Percentiles rank a stretch among this genome's conserved stretches.
These are phyloP conservation scores for Rhizodiscina lignyota DNA, from an alignment of 495 filamentous ascomycete species.

Conservation along the genomic window DNA sequence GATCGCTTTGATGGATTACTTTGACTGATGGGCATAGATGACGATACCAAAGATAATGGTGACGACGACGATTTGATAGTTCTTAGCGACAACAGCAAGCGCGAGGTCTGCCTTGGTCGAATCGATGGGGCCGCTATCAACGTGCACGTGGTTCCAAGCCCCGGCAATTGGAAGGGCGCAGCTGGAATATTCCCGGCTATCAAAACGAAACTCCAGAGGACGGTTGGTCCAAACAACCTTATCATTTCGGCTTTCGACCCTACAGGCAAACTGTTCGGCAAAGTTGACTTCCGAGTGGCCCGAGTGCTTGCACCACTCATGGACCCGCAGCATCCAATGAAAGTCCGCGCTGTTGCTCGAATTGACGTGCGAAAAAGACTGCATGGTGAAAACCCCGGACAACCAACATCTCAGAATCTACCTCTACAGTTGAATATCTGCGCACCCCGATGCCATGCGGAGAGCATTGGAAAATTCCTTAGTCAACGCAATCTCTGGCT, in stretches of 20 bases:
- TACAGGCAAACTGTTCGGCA: constrained; percentile 52
- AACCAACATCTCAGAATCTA: neutral
- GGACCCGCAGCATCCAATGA: too few relatives aligned
- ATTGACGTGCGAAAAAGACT: too few relatives aligned
- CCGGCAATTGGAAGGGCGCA: too few relatives aligned
- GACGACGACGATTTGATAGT: constrained; percentile 38
- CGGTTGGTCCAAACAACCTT: constrained; percentile 22
- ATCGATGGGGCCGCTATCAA: constrained; percentile 53
- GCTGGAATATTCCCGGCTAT: too few relatives aligned
- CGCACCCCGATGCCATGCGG: constrained; percentile 31
- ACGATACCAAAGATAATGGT: too few relatives aligned
- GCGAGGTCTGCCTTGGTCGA: constrained; percentile 76
- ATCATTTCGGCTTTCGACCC: constrained; percentile 56
- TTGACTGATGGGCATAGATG: too few relatives aligned
- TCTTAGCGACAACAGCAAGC: constrained; percentile 24
- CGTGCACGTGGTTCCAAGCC: constrained; percentile 51
- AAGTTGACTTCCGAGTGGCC: neutral
- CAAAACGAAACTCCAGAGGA: constrained; percentile 37
- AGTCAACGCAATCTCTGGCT: constrained; percentile 21
- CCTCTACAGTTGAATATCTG: neutral
- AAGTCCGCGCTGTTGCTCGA: too few relatives aligned
- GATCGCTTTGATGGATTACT: too few relatives aligned
- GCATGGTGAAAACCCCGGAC: too few relatives aligned
- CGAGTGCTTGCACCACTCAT: too few relatives aligned
- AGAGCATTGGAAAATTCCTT: constrained; percentile 46